Evolutionary conservation across 352 stramenopile species (phyloP), one percentile per base, ranked within the genome.

Genomic region (Phytophthora citricola): DNA sequence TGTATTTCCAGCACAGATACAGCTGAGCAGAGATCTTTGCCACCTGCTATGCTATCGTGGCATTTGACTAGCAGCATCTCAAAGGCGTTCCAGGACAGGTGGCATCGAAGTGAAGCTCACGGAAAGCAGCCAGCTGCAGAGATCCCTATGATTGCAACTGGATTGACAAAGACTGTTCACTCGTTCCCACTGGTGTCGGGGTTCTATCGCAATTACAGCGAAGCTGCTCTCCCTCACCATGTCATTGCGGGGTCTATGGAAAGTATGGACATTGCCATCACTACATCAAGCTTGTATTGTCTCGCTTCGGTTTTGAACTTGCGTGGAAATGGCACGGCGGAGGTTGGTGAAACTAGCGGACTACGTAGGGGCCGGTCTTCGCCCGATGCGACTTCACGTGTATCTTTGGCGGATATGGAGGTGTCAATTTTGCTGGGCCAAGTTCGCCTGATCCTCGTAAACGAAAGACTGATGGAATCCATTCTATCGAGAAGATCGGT

Each of bases 121-220:
- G 40, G 34, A 36, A 59, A 43, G 1, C 31, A 43, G 12, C 20
- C 17, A 29, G 10, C 39, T 2, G 38, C 58, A n/a, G 41, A 68
- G 51, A 70, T 81, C 17, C 76, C 78, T 29, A n/a, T 87, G 6
- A 14, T 89, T 62, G 31, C 69, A 38, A 69, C 67, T 62, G 34
- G 45, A n/a, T 17, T 44, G n/a, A 24, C 54, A 20, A 79, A 63
- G 34, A 46, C 36, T 26, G 32, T 40, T 47, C 65, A 71, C 14
- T 41, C 61, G 5, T 79, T 73, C 24, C 76, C 80, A 27, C 22
- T 86, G 20, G 4, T 86, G 8, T 75, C 75, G 4, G 39, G 63
- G 17, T 89, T 85, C 62, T 73, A 74, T 32, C 59, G 80, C 43
- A 85, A 87, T 63, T 89, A 89, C 38, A 73, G 62, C 22, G 80